Base-by-base conservation (phyloP, 768 basidiomycete genomes). In the Lepiota subincarnata region DNA sequence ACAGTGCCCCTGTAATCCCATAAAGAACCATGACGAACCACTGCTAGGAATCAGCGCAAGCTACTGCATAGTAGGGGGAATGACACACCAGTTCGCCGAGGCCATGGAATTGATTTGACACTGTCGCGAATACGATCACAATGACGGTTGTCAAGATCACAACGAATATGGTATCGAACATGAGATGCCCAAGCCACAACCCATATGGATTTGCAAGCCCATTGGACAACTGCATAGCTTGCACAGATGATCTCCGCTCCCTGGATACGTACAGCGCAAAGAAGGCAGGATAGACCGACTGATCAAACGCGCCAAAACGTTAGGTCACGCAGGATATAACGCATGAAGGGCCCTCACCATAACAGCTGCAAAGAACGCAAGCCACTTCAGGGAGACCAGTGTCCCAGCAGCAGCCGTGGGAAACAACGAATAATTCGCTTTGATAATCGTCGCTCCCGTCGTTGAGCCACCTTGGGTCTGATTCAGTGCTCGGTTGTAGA, bases 251-350 rank as follows among this genome's bases (percentile, higher is more conserved):
- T 1, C 81, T 76, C 8, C 86, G 79, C 62, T 92, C 89, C 56
- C 75, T 76, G 0, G 87, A 82, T 3, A 89, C 87, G 64, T 92
- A 92, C 12, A 92, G 65, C 8, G 86, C 78, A 59, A 82, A 89
- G 70, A 92, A 92, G 2, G 89, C 89, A n/a, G 89, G 87, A 62
- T 79, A 91, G 1, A 88, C 83, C 10, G 85, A 74, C 86, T 88
- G 50, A 12, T 57, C 40, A 45, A 26, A 28, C 39, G n/a, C 14
- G n/a, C 18, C 10, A 35, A n/a, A 55, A n/a, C 48, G 24, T 18
- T n/a, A 42, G 14, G 48, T 24, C 37, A 52, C 16, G 24, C 11
- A 42, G 8, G 16, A 50, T 10, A 41, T 2, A n/a, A 49, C 19
- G 37, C 41, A 5, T 24, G 34, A 20, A 14, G 3, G 19, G 6